phyloP scores from a whole-genome alignment of 2,329 filamentous ascomycete genomes.

The Sclerotinia subarctica region DNA sequence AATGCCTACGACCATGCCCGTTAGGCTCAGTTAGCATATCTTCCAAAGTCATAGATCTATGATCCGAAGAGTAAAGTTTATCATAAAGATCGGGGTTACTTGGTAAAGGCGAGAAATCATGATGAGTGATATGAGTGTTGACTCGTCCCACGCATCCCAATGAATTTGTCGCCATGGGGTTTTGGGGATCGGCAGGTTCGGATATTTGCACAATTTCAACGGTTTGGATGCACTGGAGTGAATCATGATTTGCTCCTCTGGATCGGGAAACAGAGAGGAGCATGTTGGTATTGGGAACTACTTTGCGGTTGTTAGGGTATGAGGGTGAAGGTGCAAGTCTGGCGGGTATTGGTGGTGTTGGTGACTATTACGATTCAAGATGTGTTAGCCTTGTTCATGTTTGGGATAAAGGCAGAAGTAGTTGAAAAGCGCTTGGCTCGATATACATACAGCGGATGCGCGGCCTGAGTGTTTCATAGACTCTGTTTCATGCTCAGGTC shows the following conservation, averaged over 20 bases:
- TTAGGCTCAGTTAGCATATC: background rate
- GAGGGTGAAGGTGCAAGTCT: background rate
- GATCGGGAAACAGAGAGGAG: background rate
- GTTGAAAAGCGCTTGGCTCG: background rate
- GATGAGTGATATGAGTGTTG: constrained; percentile 8
- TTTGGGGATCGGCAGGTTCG: background rate
- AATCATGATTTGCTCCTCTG: background rate
- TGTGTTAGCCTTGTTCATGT: background rate
- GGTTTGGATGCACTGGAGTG: background rate
- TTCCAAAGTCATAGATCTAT: constrained; percentile 8
- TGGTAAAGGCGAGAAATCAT: constrained; percentile 3
- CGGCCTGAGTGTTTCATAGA: background rate
- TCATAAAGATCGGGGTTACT: background rate
- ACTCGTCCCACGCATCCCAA: constrained; percentile 1
- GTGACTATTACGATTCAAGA: background rate
- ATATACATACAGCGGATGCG: background rate
- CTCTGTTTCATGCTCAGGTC: background rate
- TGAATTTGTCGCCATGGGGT: background rate
- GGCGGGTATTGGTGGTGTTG: background rate
- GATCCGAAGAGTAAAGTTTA: background rate
- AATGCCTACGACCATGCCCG: background rate
- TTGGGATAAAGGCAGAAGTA: background rate
- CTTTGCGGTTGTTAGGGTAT: background rate
- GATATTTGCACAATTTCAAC: constrained; percentile 7
- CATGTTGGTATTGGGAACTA: background rate